phyloP scores from a whole-genome alignment of 2,329 filamentous ascomycete genomes.

The Nothophaeocryptopus gaeumannii region DNA sequence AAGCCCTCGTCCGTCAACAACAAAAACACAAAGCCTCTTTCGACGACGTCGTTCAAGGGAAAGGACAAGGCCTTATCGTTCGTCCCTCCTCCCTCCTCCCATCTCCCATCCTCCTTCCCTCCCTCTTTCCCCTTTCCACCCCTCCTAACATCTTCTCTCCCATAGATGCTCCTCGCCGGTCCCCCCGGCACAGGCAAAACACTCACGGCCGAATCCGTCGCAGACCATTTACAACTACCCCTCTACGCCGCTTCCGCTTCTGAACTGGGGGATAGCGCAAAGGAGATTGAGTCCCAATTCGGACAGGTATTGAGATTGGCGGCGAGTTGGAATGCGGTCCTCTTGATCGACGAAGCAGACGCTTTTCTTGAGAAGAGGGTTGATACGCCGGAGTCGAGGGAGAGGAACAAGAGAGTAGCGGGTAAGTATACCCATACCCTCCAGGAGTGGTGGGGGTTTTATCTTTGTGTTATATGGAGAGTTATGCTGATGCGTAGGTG shows the following conservation, averaged over 20 bases:
- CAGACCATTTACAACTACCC: conserved; percentile 13
- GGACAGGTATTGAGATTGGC: conserved; percentile 20
- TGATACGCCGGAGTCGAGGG: conserved; percentile 9
- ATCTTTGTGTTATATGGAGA: too few relatives aligned
- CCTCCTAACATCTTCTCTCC: too few relatives aligned
- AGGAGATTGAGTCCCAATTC: conserved; percentile 22
- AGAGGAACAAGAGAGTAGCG: conserved; percentile 26
- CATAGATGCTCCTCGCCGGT: conserved; percentile 24
- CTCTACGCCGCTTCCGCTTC: conserved; percentile 14
- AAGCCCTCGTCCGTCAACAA: conserved; percentile 18
- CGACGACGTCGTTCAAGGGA: conserved; percentile 23
- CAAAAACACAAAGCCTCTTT: conserved; percentile 14
- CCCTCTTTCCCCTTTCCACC: too few relatives aligned
- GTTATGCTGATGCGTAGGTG: too few relatives aligned
- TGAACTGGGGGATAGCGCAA: conserved; percentile 21
- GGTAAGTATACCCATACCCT: too few relatives aligned
- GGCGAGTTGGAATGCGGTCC: conserved; percentile 28
- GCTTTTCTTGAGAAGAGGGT: conserved; percentile 33
- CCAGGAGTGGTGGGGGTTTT: too few relatives aligned
- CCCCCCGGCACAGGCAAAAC: conserved; percentile 32
- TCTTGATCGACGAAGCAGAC: conserved; percentile 43
- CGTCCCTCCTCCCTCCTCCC: too few relatives aligned
- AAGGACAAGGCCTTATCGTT: conserved; percentile 22
- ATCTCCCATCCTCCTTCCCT: too few relatives aligned
- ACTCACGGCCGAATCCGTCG: conserved; percentile 19